These are phyloP conservation scores for Silybum marianum DNA, from an alignment of 129 eudicot genomes.

Conservation along the genomic window DNA sequence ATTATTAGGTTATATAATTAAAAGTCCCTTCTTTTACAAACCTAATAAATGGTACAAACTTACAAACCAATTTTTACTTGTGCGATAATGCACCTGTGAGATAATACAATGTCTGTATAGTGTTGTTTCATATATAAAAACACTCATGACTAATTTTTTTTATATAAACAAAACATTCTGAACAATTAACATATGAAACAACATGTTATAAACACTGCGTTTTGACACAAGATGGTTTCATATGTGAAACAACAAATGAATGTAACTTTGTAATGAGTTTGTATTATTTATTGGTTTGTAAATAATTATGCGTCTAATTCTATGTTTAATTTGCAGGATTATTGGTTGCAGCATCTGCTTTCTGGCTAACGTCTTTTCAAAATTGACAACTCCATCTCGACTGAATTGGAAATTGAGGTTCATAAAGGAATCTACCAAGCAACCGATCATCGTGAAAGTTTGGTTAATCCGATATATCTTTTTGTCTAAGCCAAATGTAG, in stretches of 20 bases:
- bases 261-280: not conserved
- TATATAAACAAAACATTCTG: not conserved
- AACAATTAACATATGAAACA: no score
- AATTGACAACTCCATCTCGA: conserved; percentile 12
- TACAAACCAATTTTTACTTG: no score
- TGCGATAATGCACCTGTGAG: no score
- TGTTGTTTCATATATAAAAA: not conserved
- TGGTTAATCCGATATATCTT: not conserved
- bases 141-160: no score
- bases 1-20: conserved; percentile 6
- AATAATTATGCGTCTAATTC: not conserved
- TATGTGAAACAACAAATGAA: not conserved
- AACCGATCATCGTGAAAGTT: not conserved
- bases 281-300: not conserved
- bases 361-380: conserved; percentile 29
- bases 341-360: conserved; percentile 12
- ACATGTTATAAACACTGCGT: no score
- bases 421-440: not conserved
- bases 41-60: not conserved
- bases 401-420: conserved; percentile 3
- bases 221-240: not conserved
- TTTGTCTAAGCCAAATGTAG: not conserved
- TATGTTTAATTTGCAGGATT: conserved; percentile 15
- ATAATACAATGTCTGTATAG: no score
- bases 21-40: not conserved